phyloP scores from a whole-genome alignment of 1,284 basidiomycete species.

The Apiotrichum montevideense region DNA sequence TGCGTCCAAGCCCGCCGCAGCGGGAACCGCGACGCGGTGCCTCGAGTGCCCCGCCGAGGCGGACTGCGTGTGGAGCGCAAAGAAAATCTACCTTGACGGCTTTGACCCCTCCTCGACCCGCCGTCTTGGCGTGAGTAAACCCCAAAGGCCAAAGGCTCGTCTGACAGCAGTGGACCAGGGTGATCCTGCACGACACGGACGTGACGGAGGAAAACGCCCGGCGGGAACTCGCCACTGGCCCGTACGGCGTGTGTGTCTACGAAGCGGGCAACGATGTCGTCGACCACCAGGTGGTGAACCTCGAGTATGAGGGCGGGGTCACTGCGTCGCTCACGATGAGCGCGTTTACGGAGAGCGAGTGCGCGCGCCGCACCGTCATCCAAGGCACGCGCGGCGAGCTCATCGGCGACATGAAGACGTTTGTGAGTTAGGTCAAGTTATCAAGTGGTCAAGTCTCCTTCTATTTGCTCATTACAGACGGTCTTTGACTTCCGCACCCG shows the following conservation, averaged over 20 bases:
- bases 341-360: slow-evolving; percentile 52
- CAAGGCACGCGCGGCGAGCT: slow-evolving; percentile 78
- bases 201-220: slow-evolving; percentile 72
- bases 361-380: slow-evolving; percentile 66
- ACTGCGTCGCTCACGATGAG: slow-evolving; percentile 76
- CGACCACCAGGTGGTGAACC: slow-evolving; percentile 75
- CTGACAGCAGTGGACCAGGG: slow-evolving; percentile 22
- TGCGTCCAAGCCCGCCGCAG: slow-evolving; percentile 60
- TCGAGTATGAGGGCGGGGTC: slow-evolving; percentile 68
- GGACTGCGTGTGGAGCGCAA: slow-evolving; percentile 75
- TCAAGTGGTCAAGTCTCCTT: no score
- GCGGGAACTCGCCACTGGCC: slow-evolving; percentile 56
- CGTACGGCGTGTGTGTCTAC: slow-evolving; percentile 76
- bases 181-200: slow-evolving; percentile 61
- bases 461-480: slow-evolving; percentile 26
- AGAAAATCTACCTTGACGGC: slow-evolving; percentile 50
- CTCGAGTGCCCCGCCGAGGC: slow-evolving; percentile 64
- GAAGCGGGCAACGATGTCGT: slow-evolving; percentile 73
- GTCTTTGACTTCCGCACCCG: slow-evolving; percentile 67
- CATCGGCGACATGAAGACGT: slow-evolving; percentile 68
- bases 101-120: slow-evolving; percentile 1
- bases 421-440: slow-evolving; percentile 42
- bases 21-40: slow-evolving; percentile 62
- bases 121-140: neutral
- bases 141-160: neutral